Base-by-base conservation (phyloP, 345 rosid genomes). In the Linum tenue region DNA sequence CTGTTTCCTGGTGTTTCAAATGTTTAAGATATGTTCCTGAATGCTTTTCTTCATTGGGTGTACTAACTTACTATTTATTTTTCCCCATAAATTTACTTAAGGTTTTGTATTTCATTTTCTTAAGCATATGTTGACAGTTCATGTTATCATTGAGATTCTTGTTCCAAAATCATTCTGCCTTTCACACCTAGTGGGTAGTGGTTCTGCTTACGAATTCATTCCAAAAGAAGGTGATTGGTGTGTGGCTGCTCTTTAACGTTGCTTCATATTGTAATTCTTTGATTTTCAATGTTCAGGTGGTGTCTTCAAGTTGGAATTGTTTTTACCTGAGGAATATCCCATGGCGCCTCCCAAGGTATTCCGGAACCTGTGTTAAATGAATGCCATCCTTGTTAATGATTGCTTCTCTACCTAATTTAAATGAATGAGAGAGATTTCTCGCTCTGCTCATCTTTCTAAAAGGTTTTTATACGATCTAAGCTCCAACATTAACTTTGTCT, bases 321-420 rank as follows among this genome's bases (percentile, higher is more conserved):
- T 95, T 81, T 82, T 95, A 69, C 99, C 99, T 31, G 99, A 95
- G 84, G 99, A 95, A 74, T 95, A 95, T 81, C 99, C 99, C 44
- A 95, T 95, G 97, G 90, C 99, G 42, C 97, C 99, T 39, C 99
- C 98, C 44, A 92, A 92, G 97, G 98, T 92, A 87, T 40, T 57
- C 38, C 11, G 53, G 14, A 7, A 9, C 14, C 53, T 48, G 12
- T 48, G 14, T 48, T 48, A 48, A 43, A 43, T 4, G 50, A 43
- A 43, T 43, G 2, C 50, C 50, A 4, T 43, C 10, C 50, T 43
- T 11, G 50, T 43, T 43, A 5, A 43, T 11, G 6, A 7, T 43
- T 1, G 6, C 10, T 5, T 43, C 10, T 5, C 50, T 5, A 43
- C 50, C 50, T 22, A 43, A 43, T 4, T 43, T 43, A 43, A 43